Evolutionary conservation across 2,329 filamentous ascomycete species (phyloP).

Genomic region (Colletotrichum sojae): DNA sequence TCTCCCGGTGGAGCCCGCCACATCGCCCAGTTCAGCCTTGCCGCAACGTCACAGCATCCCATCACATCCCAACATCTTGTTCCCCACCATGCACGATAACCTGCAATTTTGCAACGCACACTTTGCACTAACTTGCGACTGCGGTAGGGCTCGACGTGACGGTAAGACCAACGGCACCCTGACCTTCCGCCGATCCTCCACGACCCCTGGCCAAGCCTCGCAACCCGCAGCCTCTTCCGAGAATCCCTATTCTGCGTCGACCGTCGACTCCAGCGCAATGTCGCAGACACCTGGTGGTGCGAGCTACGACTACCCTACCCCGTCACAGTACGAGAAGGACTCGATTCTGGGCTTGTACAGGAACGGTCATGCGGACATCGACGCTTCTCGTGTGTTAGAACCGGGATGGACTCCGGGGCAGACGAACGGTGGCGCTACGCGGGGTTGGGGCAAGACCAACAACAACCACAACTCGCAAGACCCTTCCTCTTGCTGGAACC

Average conservation of each 20-base stretch:
- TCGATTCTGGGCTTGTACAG: conserved; percentile 83
- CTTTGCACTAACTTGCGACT: conserved; percentile 7
- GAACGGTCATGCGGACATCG: conserved; percentile 57
- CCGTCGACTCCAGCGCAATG: conserved; percentile 46
- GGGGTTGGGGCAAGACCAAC: conserved; percentile 83
- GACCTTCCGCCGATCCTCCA: conserved; percentile 75
- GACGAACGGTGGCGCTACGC: conserved; percentile 72
- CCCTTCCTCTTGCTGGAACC: conserved; percentile 94
- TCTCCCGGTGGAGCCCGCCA: background rate
- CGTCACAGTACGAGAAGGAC: conserved; percentile 81
- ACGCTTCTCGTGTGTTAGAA: conserved; percentile 77
- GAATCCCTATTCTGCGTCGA: conserved; percentile 49
- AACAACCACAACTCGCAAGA: conserved; percentile 83
- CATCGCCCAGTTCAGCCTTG: conserved; percentile 13
- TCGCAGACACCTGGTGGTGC: conserved; percentile 56
- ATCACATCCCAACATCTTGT: background rate
- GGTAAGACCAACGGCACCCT: conserved; percentile 74
- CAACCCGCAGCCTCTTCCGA: conserved; percentile 54
- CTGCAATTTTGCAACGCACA: background rate
- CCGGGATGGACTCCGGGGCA: conserved; percentile 85
- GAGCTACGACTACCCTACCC: conserved; percentile 48
- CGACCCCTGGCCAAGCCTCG: conserved; percentile 64
- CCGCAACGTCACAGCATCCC: conserved; percentile 19
- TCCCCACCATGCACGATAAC: too few relatives aligned
- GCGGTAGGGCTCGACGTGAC: conserved; percentile 69